phyloP scores from a whole-genome alignment of 495 filamentous ascomycete species.

The Aspergillus steynii region DNA sequence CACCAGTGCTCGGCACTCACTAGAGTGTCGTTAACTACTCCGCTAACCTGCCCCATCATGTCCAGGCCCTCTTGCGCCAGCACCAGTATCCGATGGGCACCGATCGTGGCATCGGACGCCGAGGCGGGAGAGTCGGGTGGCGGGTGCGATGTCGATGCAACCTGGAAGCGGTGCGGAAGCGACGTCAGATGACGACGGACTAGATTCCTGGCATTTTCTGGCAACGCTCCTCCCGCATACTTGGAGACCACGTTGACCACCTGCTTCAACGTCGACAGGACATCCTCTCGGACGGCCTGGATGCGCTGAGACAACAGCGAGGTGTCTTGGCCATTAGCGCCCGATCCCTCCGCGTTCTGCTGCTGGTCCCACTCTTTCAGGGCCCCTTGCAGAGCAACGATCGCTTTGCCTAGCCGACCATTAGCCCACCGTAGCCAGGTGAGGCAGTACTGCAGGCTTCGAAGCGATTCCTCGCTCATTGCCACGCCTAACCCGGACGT shows the following conservation, averaged over 20 bases:
- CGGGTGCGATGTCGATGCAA: conserved; percentile 46
- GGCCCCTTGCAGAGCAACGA: conserved; percentile 65
- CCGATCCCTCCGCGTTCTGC: conserved; percentile 23
- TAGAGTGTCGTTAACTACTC: conserved; percentile 79
- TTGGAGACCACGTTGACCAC: conserved; percentile 78
- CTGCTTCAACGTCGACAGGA: conserved; percentile 71
- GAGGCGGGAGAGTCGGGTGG: conserved; percentile 38
- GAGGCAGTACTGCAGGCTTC: conserved; percentile 75
- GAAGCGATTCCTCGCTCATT: conserved; percentile 80
- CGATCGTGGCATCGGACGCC: conserved; percentile 44
- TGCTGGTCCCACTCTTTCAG: conserved; percentile 72
- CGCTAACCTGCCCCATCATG: conserved; percentile 83
- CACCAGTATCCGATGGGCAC: conserved; percentile 70
- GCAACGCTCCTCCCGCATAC: conserved; percentile 81
- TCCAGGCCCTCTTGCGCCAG: conserved; percentile 86
- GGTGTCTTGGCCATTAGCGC: conserved; percentile 22
- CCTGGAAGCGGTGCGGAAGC: conserved; percentile 73
- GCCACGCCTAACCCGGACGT: conserved; percentile 84
- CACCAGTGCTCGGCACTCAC: conserved; percentile 87
- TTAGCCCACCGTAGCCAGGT: conserved; percentile 76
- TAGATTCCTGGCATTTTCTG: conserved; percentile 75
- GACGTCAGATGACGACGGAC: conserved; percentile 78
- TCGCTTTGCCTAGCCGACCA: conserved; percentile 66
- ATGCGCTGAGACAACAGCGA: conserved; percentile 60
- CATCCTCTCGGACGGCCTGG: conserved; percentile 66